These are phyloP conservation scores for Krasilnikovozyma curviuscula DNA, from an alignment of 768 basidiomycete genomes.

Conservation along the genomic window DNA sequence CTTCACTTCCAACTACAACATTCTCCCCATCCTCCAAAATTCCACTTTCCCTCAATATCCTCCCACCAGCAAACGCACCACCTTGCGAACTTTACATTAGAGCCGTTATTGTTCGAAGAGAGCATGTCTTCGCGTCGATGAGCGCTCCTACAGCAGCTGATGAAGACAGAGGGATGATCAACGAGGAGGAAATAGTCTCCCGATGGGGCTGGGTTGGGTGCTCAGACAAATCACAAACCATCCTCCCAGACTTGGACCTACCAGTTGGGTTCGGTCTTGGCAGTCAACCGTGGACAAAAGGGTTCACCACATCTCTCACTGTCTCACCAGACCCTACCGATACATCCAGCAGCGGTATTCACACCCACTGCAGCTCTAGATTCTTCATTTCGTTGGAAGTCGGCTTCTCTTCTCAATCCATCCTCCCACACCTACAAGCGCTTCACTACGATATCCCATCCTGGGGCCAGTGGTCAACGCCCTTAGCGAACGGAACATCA, in stretches of 20 bases:
- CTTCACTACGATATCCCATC: too few species aligned
- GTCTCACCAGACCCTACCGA: conserved; percentile 5
- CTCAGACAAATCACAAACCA: background rate
- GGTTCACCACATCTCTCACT: conserved; percentile 11
- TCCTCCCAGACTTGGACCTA: conserved; percentile 5
- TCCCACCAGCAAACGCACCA: background rate
- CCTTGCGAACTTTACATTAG: conserved; percentile 4
- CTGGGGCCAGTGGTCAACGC: too few species aligned
- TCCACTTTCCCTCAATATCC: conserved; percentile 4
- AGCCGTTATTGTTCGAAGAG: conserved; percentile 6
- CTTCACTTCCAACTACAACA: conserved; percentile 6
- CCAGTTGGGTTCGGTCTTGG: conserved; percentile 5
- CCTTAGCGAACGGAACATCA: too few species aligned
- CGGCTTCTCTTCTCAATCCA: conserved; percentile 4
- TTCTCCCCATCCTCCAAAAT: conserved; percentile 11
- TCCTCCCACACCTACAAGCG: too few species aligned
- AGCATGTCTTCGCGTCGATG: conserved; percentile 7
- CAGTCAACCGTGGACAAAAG: background rate
- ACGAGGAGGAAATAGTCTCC: conserved; percentile 8
- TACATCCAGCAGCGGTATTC: background rate
- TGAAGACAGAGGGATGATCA: conserved; percentile 3
- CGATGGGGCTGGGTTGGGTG: background rate
- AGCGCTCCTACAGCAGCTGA: background rate
- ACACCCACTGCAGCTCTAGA: conserved; percentile 7
- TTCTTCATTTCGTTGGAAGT: conserved; percentile 9